A percentile compares a stretch with the other conserved stretches of the same genome.
Conservation (phyloP, 192 early-diverging fungal species). For the Podila epigama region DNA sequence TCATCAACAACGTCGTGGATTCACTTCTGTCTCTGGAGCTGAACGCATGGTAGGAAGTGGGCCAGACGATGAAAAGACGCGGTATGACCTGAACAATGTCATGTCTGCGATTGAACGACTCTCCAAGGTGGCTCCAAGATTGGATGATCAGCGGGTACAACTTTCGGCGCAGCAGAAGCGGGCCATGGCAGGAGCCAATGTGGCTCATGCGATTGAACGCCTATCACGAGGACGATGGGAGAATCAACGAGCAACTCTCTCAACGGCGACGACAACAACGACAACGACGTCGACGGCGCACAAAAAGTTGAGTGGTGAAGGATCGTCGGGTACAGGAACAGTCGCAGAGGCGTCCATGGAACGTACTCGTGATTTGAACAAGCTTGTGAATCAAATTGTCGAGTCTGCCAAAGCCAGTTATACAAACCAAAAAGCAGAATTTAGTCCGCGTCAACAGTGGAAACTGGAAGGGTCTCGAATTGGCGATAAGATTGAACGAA, state of each 20-base stretch:
- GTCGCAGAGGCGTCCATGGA: conserved; percentile 3
- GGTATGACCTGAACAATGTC: conserved; percentile 59
- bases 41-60: too few relatives aligned
- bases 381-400: conserved; percentile 57
- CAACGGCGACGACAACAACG: neutral
- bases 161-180: conserved; percentile 53
- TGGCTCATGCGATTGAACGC: conserved; percentile 52
- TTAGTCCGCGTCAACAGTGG: conserved; percentile 44
- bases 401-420: conserved; percentile 51
- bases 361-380: conserved; percentile 53
- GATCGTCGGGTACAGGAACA: neutral
- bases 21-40: conserved; percentile 1
- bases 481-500: conserved; percentile 47
- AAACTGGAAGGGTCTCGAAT: conserved; percentile 54
- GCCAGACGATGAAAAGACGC: conserved; percentile 54
- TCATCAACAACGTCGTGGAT: conserved; percentile 3
- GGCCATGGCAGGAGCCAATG: conserved; percentile 51
- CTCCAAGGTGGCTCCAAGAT: conserved; percentile 53
- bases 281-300: neutral
- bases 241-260: conserved; percentile 49
- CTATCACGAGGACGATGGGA: conserved; percentile 53
- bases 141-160: conserved; percentile 63
- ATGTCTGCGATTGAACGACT: conserved; percentile 61
- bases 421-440: conserved; percentile 55
- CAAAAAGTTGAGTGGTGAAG: neutral